Conservation (phyloP, 1,284 basidiomycete genomes). For the Trichosporon asahii region DNA sequence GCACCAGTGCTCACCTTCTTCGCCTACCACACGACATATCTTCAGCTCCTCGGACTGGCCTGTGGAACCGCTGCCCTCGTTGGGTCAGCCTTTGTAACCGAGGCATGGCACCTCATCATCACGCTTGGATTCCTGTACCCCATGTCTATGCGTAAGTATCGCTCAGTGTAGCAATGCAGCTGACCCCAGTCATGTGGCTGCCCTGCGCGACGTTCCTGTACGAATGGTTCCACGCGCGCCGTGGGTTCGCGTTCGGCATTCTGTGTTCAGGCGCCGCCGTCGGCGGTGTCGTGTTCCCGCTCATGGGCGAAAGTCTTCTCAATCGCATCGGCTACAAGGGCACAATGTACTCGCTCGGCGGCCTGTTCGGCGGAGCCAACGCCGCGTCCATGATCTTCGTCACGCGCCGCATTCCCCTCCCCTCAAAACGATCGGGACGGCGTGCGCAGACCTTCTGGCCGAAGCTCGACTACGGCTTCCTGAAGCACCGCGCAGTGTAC, state of each 20-base stretch:
- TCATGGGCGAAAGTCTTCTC: conserved; percentile 42
- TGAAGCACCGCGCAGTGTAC: conserved; percentile 30
- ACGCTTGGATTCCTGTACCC: conserved; percentile 46
- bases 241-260: conserved; percentile 36
- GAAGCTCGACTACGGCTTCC: conserved; percentile 32
- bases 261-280: conserved; percentile 37
- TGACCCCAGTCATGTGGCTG: conserved; percentile 37
- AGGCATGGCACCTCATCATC: conserved; percentile 49
- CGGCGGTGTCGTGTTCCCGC: conserved; percentile 48
- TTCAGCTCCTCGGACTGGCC: conserved; percentile 16
- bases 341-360: conserved; percentile 42
- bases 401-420: conserved; percentile 41
- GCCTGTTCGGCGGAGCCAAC: conserved; percentile 35
- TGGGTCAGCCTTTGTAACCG: conserved; percentile 10
- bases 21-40: conserved; percentile 9
- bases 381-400: conserved; percentile 37
- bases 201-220: conserved; percentile 46
- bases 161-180: not conserved
- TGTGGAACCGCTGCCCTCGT: conserved; percentile 9
- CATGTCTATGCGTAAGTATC: conserved; percentile 33
- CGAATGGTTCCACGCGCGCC: conserved; percentile 44
- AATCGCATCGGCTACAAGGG: conserved; percentile 43
- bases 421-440: conserved; percentile 7
- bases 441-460: not conserved
- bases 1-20: conserved; percentile 28